A percentile compares a stretch with the other conserved stretches of the same genome.
Evolutionary conservation across 345 rosid genomes (phyloP).

Genomic region (Orychophragmus violaceus): DNA sequence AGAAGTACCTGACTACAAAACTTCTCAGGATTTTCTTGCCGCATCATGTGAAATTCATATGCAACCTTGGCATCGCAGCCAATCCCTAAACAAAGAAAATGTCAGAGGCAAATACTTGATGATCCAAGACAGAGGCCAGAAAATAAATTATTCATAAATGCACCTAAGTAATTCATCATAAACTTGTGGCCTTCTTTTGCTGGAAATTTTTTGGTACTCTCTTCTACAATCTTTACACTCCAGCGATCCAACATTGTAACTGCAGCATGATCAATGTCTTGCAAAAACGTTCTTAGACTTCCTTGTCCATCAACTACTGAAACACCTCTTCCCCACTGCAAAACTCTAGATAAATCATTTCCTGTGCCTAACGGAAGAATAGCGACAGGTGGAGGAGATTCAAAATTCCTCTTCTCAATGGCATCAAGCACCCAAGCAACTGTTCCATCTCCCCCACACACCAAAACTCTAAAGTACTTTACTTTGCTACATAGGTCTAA

Average conservation of each 20-base stretch:
- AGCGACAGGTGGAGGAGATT: conserved; percentile 81
- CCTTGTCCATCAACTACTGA: conserved; percentile 60
- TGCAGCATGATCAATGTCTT: conserved; percentile 72
- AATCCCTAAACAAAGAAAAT: conserved; percentile 44
- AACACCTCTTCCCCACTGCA: conserved; percentile 83
- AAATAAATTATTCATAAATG: background rate
- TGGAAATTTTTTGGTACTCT: conserved; percentile 31
- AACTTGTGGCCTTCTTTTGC: conserved; percentile 46
- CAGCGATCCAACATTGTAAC: conserved; percentile 82
- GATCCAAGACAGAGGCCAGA: conserved; percentile 5
- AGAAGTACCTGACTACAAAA: conserved; percentile 64
- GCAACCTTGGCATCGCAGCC: conserved; percentile 95
- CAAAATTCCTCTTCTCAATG: conserved; percentile 63
- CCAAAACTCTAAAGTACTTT: conserved; percentile 66
- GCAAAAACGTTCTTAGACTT: conserved; percentile 56
- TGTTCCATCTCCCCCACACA: conserved; percentile 88
- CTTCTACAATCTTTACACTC: conserved; percentile 56
- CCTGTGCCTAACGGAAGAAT: conserved; percentile 87
- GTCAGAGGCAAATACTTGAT: conserved; percentile 17
- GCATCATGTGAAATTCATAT: conserved; percentile 65
- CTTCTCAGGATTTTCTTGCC: conserved; percentile 81
- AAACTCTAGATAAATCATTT: conserved; percentile 74
- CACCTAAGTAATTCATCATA: conserved; percentile 89
- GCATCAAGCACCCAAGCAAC: conserved; percentile 82
- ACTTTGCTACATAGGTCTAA: conserved; percentile 55